These are phyloP conservation scores for Epichloe sp. DNA, from an alignment of 2,329 filamentous ascomycete species.

Conservation along the genomic window DNA sequence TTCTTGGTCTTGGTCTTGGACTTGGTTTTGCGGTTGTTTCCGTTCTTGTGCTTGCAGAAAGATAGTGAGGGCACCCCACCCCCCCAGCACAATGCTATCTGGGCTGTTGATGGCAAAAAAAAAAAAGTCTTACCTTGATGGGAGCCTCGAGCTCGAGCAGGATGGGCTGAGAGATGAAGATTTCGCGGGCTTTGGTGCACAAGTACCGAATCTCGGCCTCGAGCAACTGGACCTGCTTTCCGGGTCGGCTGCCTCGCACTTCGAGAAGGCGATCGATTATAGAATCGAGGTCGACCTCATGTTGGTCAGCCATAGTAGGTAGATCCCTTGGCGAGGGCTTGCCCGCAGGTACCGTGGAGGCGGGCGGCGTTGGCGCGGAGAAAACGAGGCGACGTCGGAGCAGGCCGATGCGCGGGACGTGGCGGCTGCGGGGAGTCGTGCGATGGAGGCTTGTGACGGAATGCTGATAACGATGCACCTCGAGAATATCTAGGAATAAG, in stretches of 20 bases:
- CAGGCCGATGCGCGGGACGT: constrained; percentile 17
- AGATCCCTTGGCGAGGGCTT: constrained; percentile 23
- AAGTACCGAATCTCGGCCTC: constrained; percentile 94
- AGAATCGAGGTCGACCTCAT: constrained; percentile 96
- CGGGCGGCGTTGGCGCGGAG: constrained; percentile 11
- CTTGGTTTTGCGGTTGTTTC: too few species aligned
- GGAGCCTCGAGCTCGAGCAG: constrained; percentile 94
- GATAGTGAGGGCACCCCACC: too few species aligned
- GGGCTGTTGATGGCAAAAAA: background rate
- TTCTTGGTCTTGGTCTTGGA: too few species aligned
- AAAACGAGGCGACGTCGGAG: constrained; percentile 12
- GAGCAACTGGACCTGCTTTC: constrained; percentile 95
- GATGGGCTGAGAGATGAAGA: constrained; percentile 98
- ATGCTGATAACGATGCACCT: constrained; percentile 19
- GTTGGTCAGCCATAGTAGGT: constrained; percentile 46
- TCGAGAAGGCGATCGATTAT: constrained; percentile 98
- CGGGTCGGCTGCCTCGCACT: constrained; percentile 91
- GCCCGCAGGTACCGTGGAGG: constrained; percentile 23
- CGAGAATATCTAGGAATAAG: constrained; percentile 12
- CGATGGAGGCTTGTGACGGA: constrained; percentile 11
- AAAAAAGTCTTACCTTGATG: constrained; percentile 65
- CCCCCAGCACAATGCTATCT: too few species aligned
- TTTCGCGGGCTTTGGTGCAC: constrained; percentile 97
- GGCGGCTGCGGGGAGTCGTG: constrained; percentile 16
- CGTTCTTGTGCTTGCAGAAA: too few species aligned